Evolutionary conservation across 352 stramenopile species (phyloP).

Genomic region (Phytophthora megakarya): DNA sequence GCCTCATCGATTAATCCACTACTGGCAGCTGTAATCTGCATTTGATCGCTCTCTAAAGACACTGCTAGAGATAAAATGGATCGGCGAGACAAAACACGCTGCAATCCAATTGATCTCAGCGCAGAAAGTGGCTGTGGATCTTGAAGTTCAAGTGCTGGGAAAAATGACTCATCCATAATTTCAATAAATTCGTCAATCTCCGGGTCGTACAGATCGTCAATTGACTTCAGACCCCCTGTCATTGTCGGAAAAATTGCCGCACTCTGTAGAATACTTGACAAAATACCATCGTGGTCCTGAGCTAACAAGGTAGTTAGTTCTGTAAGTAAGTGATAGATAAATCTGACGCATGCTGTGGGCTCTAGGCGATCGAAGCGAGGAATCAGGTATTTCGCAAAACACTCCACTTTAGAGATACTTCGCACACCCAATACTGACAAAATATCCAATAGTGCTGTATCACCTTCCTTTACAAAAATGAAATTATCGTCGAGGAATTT

Average conservation of each 20-base stretch:
- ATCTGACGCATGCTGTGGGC: slow-evolving; percentile 38
- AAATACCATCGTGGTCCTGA: slow-evolving; percentile 46
- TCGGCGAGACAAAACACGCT: slow-evolving; percentile 61
- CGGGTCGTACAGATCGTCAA: slow-evolving; percentile 72
- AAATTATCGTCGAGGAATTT: slow-evolving; percentile 60
- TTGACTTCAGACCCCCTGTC: slow-evolving; percentile 55
- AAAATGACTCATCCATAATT: slow-evolving; percentile 76
- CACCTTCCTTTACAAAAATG: slow-evolving; percentile 50
- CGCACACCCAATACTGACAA: slow-evolving; percentile 39
- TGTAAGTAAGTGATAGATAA: slow-evolving; percentile 49
- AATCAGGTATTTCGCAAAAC: slow-evolving; percentile 57
- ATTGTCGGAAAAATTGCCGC: slow-evolving; percentile 67
- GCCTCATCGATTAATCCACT: slow-evolving; percentile 7
- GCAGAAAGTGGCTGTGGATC: slow-evolving; percentile 54
- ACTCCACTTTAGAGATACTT: slow-evolving; percentile 51
- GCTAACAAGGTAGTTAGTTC: slow-evolving; percentile 47
- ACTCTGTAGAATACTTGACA: slow-evolving; percentile 50
- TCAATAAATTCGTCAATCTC: slow-evolving; percentile 72
- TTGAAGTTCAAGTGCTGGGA: slow-evolving; percentile 64
- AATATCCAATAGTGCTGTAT: slow-evolving; percentile 37
- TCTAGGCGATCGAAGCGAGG: slow-evolving; percentile 47
- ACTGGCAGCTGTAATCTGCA: slow-evolving; percentile 32
- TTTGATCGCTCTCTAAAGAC: slow-evolving; percentile 63
- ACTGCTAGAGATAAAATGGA: slow-evolving; percentile 67
- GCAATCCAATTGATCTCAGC: slow-evolving; percentile 68